Evolutionary conservation across 2,329 filamentous ascomycete species (phyloP).

Genomic region (Colletotrichum siamense): DNA sequence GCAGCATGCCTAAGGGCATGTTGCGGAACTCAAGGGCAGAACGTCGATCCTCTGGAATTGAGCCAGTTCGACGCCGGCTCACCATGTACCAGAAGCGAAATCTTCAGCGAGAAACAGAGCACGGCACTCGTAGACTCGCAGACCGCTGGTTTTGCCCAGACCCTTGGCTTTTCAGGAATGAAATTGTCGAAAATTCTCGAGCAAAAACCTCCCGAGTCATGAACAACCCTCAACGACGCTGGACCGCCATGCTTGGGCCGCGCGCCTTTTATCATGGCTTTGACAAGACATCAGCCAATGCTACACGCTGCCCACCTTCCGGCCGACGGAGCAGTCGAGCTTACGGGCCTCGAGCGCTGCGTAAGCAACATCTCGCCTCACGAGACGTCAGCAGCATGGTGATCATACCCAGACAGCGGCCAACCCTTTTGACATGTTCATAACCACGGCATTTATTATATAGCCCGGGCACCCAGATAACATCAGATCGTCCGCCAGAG

Average conservation of each 20-base stretch:
- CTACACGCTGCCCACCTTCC: background rate
- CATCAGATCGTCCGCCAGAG: background rate
- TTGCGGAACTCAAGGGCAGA: background rate
- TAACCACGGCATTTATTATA: background rate
- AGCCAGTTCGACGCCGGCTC: background rate
- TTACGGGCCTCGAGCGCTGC: background rate
- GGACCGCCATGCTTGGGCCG: background rate
- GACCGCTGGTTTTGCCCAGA: background rate
- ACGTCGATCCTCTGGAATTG: background rate
- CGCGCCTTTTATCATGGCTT: background rate
- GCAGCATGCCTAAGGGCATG: background rate
- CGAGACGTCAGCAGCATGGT: background rate
- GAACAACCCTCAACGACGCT: background rate
- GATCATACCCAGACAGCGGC: background rate
- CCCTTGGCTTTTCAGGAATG: background rate
- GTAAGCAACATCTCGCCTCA: background rate
- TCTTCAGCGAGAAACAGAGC: background rate
- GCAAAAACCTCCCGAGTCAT: background rate
- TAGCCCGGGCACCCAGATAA: background rate
- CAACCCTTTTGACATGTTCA: background rate
- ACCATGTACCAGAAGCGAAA: background rate
- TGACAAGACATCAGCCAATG: background rate
- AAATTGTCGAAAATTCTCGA: background rate
- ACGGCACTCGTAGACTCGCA: background rate
- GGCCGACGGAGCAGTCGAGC: background rate